Evolutionary conservation across 2,329 filamentous ascomycete species (phyloP).

Genomic region (Aureobasidium sp.): DNA sequence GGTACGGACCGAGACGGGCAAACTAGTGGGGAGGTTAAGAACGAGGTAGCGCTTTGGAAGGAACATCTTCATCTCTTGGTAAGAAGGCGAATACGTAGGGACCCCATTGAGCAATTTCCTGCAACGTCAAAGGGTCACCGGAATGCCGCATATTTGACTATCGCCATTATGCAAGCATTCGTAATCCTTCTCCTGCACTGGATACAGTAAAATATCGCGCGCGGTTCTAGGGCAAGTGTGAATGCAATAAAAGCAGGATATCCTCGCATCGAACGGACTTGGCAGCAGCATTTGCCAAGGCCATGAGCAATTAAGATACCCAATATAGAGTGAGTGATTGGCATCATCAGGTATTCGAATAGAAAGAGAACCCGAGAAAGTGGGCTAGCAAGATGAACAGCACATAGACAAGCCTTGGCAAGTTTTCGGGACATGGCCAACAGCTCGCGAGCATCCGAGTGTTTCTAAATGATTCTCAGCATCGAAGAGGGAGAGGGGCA

Average conservation of each 20-base stretch:
- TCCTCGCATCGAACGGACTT: slow-evolving; percentile 1
- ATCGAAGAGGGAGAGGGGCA: neutral
- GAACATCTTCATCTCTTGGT: slow-evolving; percentile 1
- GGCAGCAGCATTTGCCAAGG: neutral
- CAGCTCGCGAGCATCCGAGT: neutral
- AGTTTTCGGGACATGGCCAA: neutral
- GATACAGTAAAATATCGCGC: neutral
- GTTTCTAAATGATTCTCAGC: neutral
- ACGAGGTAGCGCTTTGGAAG: neutral
- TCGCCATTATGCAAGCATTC: neutral
- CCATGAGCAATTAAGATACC: neutral
- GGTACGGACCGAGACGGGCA: neutral
- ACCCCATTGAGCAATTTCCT: neutral
- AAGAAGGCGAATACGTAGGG: neutral
- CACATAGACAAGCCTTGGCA: neutral
- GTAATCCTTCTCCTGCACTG: neutral
- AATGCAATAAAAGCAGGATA: slow-evolving; percentile 4
- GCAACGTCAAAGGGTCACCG: neutral
- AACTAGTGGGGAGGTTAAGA: neutral
- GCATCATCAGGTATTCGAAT: neutral
- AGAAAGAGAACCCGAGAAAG: neutral
- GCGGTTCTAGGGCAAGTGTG: slow-evolving; percentile 1
- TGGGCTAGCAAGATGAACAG: neutral
- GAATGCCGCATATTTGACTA: neutral
- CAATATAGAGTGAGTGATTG: neutral